Base-by-base conservation (phyloP, 2,329 filamentous ascomycete species). In the Onygenales sp. region DNA sequence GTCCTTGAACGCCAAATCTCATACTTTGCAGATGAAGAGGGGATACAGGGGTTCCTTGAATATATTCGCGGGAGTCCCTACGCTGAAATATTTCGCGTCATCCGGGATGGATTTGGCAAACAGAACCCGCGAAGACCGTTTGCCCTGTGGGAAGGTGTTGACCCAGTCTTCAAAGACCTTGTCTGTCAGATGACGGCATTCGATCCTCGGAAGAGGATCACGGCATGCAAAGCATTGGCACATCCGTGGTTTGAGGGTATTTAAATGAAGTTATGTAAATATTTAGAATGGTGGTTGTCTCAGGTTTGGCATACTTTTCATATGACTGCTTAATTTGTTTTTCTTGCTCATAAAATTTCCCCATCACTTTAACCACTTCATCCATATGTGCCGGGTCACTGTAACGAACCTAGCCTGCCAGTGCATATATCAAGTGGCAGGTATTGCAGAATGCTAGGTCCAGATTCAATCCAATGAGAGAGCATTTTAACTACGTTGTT, bases 1-100 rank as follows among this genome's bases (percentile, higher is more conserved):
- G 70, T 75, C 43, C 59, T 76, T 32, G 66, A 71, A 56, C 66
- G 69, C 27, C 72, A 75, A 55, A 65, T 75, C 13, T 76, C 72
- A 5, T 71, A 70, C 55, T 76, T 75, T 58, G 66, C 66, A 44
- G 68, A 75, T 52, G 62, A 64, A 59, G 59, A 72, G 4, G 65
- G 68, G 43, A 64, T 74, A 42, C 62, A 66, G 31, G 66, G 66
- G 27, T 64, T 75, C 44, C 57, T 75, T 33, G 59, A 66, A 39
- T 69, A 72, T 58, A 63, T 75, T 36, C 69, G 69, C 41, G 60
- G 64, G 9, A 69, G 67, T 55, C 69, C 67, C 17, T 74, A 66
- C 65, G 59, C 59, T 14, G 53, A 69, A 46, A 63, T 67, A 31
- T 64, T 74, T 36, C 61, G 61, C 33, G 62, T 65, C 45, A 63